Percentiles rank a stretch among this genome's conserved stretches.
phyloP scores from a whole-genome alignment of 2,329 filamentous ascomycete species.

The Elsinoe ampelina region DNA sequence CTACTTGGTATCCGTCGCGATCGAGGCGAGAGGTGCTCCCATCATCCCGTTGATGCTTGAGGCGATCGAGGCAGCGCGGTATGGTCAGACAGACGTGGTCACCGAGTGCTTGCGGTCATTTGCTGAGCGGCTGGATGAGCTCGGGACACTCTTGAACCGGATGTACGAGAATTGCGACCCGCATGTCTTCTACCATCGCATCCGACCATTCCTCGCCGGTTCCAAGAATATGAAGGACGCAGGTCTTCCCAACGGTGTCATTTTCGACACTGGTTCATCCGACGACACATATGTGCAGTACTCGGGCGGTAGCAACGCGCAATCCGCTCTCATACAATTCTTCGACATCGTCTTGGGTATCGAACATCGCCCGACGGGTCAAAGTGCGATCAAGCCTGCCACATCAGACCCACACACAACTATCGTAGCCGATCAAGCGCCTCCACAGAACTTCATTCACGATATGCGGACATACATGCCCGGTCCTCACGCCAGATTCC shows the following conservation, averaged over 20 bases:
- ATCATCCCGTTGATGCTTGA: constrained; percentile 81
- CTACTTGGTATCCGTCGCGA: constrained; percentile 89
- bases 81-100: constrained; percentile 60
- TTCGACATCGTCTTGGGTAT: constrained; percentile 88
- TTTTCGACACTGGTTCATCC: constrained; percentile 66
- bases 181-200: constrained; percentile 87
- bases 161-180: constrained; percentile 97
- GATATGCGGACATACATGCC: constrained; percentile 99
- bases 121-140: constrained; percentile 78
- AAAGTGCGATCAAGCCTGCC: constrained; percentile 45
- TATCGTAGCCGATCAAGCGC: constrained; percentile 27
- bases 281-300: constrained; percentile 62
- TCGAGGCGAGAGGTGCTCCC: constrained; percentile 82
- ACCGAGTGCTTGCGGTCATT: constrained; percentile 69
- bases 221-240: constrained; percentile 97
- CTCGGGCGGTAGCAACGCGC: constrained; percentile 89
- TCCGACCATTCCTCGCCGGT: constrained; percentile 89
- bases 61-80: constrained; percentile 71
- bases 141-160: constrained; percentile 66
- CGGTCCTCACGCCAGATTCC: constrained; percentile 78
- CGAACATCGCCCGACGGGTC: constrained; percentile 81
- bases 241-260: constrained; percentile 74
- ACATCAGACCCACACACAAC: constrained; percentile 21
- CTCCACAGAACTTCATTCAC: constrained; percentile 80
- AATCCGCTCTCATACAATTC: constrained; percentile 94